These are phyloP conservation scores for Agastache rugosa DNA, from an alignment of 257 asterid species.

Conservation along the genomic window DNA sequence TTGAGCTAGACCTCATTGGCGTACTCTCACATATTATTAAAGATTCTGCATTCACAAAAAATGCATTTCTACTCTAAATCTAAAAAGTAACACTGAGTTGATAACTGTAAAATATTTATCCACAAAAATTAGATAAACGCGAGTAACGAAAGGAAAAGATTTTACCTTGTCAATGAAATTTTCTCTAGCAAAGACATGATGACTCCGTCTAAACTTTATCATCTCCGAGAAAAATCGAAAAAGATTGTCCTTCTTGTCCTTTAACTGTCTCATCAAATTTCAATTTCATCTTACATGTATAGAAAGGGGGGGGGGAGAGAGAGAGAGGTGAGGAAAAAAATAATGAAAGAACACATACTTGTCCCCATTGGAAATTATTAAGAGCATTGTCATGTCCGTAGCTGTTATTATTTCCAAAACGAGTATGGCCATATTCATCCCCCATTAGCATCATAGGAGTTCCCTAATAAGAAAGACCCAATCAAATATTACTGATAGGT, in stretches of 20 bases:
- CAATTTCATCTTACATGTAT: constrained; percentile 16
- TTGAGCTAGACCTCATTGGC: no score
- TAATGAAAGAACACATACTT: constrained; percentile 50
- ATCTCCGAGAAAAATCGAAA: constrained; percentile 90
- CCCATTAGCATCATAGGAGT: constrained; percentile 99
- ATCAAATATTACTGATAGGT: constrained; percentile 24
- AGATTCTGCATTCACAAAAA: constrained; percentile 10
- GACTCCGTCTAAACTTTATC: constrained; percentile 72
- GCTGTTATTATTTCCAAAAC: constrained; percentile 93
- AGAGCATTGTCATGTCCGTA: constrained; percentile 92
- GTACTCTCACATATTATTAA: background rate
- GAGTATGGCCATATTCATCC: constrained; percentile 97
- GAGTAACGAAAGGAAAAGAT: constrained; percentile 7
- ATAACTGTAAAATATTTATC: constrained; percentile 15
- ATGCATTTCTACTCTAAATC: background rate
- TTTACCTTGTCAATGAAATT: constrained; percentile 81
- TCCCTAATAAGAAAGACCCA: constrained; percentile 60
- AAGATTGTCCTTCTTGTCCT: constrained; percentile 68
- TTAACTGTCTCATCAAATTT: constrained; percentile 65
- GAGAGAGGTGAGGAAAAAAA: constrained; percentile 5
- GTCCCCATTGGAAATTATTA: constrained; percentile 92
- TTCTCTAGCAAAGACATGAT: constrained; percentile 61
- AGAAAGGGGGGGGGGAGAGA: background rate
- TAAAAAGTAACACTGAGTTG: constrained; percentile 1
- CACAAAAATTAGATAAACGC: constrained; percentile 3